Percentiles rank a stretch among this genome's conserved stretches.
Conservation (phyloP, 805 yeast species). For the Teunomyces gatunensis region DNA sequence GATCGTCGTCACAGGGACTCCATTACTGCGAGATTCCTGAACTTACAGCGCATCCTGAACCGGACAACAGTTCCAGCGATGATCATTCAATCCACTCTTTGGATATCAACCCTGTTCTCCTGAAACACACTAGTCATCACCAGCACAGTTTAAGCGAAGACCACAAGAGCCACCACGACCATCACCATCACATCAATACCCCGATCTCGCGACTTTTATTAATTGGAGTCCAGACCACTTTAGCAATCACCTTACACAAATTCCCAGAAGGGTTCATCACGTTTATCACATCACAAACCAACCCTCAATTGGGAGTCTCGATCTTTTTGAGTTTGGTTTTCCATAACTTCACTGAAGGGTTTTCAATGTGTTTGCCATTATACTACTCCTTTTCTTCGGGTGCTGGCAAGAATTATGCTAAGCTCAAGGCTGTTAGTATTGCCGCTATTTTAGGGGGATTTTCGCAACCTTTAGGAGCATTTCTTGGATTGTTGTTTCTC, state of each 20-base stretch:
- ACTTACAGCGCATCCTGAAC: slow-evolving; percentile 11
- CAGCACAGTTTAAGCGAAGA: slow-evolving; percentile 10
- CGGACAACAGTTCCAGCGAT: neutral
- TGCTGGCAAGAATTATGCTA: slow-evolving; percentile 45
- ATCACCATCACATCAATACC: slow-evolving; percentile 78
- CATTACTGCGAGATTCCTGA: slow-evolving; percentile 44
- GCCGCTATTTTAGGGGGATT: slow-evolving; percentile 74
- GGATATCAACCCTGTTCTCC: neutral
- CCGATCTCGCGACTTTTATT: slow-evolving; percentile 76
- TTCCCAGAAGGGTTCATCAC: slow-evolving; percentile 94
- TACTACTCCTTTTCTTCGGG: slow-evolving; percentile 60
- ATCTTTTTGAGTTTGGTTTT: slow-evolving; percentile 82
- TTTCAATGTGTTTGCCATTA: slow-evolving; percentile 87
- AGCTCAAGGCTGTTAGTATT: slow-evolving; percentile 57
- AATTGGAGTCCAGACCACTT: slow-evolving; percentile 85
- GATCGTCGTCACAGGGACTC: slow-evolving; percentile 13
- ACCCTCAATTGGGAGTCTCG: slow-evolving; percentile 62
- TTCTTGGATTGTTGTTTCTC: slow-evolving; percentile 56
- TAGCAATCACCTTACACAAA: slow-evolving; percentile 86
- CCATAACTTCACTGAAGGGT: slow-evolving; percentile 93
- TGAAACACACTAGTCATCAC: neutral
- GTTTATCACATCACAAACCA: slow-evolving; percentile 71
- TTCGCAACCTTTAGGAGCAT: slow-evolving; percentile 89
- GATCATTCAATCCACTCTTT: neutral
- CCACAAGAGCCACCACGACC: slow-evolving; percentile 43